Base-by-base conservation (phyloP, 768 basidiomycete genomes). In the Suillus americanus region DNA sequence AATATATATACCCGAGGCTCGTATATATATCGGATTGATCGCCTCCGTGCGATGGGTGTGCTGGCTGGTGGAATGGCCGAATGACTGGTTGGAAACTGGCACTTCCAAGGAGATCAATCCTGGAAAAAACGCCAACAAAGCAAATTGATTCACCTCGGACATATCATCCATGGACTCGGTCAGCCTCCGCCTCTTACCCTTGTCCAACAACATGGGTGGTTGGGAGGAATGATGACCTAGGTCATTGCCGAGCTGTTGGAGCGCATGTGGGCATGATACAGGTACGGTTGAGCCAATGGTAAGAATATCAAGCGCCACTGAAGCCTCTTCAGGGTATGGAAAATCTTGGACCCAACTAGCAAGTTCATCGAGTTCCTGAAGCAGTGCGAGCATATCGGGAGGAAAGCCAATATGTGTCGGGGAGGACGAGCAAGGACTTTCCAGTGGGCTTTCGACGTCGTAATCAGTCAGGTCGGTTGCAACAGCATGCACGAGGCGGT, bases 21-120 rank as follows among this genome's bases (percentile, higher is more conserved):
- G 50, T 76, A 78, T 63, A 78, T 77, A 46, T 76, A 78, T 5
- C 63, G 67, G 37, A 63, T 62, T 59, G 68, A 57, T 10, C 50
- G 66, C 37, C 48, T 37, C 53, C 62, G 13, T 35, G 25, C 12
- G 4, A 60, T 20, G 3, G 59, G 62, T 54, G 40, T 41, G 10
- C 18, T 16, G 35, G 50, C 33, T 54, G 57, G 38, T 41, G 41
- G 60, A 25, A 48, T 33, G 25, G 35, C 45, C 9, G 28, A 41
- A 59, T 8, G 64, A 25, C 53, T 60, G 3, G 18, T 57, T 38
- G 55, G 23, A 41, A 13, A 41, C 12, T 28, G 57, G 28, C 18
- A 43, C 40, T 59, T 28, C 16, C 16, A 28, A 38, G 18, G 18
- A 20, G 25, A 59, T 59, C 10, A 59, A 28, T 28, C 18, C 41